Percentiles rank a stretch among this genome's conserved stretches.
phyloP scores from a whole-genome alignment of 2,329 filamentous ascomycete species.

The Colletotrichum noveboracense region DNA sequence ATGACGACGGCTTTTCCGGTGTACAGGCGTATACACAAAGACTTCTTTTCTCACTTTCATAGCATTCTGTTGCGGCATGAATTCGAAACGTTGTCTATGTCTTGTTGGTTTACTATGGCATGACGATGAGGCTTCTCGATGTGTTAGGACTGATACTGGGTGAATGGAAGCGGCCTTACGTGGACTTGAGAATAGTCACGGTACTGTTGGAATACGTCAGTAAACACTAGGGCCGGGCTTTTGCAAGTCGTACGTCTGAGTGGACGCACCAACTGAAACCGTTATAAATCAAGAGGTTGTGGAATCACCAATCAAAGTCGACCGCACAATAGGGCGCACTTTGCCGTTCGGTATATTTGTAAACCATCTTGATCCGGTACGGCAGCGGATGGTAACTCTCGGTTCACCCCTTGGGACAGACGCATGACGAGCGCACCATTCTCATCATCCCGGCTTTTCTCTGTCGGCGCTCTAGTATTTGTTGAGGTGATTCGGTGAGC shows the following conservation, averaged over 20 bases:
- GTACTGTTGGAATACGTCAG: neutral
- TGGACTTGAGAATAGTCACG: neutral
- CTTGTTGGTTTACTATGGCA: neutral
- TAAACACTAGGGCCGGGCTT: neutral
- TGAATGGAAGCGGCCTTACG: neutral
- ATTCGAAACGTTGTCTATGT: neutral
- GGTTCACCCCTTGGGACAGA: neutral
- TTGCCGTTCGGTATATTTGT: too few relatives aligned
- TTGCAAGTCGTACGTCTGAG: neutral
- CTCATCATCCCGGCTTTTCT: neutral
- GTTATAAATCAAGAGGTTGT: too few relatives aligned
- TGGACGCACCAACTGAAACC: neutral
- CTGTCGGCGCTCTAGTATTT: neutral
- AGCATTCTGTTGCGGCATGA: neutral
- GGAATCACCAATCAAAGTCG: neutral
- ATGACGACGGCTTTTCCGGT: slow-evolving; percentile 9
- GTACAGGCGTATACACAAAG: slow-evolving; percentile 16
- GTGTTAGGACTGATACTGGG: neutral
- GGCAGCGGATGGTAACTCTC: neutral
- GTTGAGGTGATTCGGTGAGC: neutral
- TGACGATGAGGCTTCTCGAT: neutral
- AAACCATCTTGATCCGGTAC: too few relatives aligned
- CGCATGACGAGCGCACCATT: neutral
- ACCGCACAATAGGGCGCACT: neutral
- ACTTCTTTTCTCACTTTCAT: neutral